Percentiles rank a stretch among this genome's conserved stretches.
phyloP scores from a whole-genome alignment of 768 basidiomycete species.

The Suillus subalutaceus region DNA sequence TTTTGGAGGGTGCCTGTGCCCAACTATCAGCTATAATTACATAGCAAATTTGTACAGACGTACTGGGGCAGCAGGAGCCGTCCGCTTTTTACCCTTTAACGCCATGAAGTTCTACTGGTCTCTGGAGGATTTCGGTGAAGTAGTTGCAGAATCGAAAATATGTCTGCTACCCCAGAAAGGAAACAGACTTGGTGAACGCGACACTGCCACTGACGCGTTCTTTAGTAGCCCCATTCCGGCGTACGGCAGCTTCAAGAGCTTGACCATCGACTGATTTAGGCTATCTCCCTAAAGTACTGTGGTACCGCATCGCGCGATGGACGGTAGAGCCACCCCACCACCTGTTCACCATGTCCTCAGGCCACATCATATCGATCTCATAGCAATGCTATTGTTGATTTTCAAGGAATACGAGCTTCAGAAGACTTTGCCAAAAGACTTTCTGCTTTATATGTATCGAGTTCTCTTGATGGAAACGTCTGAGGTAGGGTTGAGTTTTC shows the following conservation, averaged over 20 bases:
- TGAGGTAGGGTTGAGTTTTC: conserved; percentile 48
- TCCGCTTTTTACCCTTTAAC: conserved; percentile 35
- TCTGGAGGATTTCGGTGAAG: background rate
- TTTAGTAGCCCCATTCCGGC: background rate
- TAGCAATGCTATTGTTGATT: conserved; percentile 62
- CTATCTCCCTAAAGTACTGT: background rate
- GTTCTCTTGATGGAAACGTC: conserved; percentile 70
- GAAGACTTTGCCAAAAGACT: conserved; percentile 55
- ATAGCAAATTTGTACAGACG: background rate
- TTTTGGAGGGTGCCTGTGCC: conserved; percentile 53
- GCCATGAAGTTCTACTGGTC: conserved; percentile 25
- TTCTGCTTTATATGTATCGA: conserved; percentile 65
- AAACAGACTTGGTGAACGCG: background rate
- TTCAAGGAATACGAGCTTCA: conserved; percentile 59
- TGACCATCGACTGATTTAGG: background rate
- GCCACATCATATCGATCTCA: conserved; percentile 76
- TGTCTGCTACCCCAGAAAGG: background rate
- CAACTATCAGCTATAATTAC: background rate
- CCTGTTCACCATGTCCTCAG: conserved; percentile 68
- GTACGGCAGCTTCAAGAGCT: background rate
- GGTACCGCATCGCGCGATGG: conserved; percentile 21
- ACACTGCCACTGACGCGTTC: conserved; percentile 9
- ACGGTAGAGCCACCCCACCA: conserved; percentile 46
- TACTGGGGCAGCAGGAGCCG: conserved; percentile 36
- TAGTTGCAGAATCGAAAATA: background rate